Base-by-base conservation (phyloP, 805 yeast genomes). In the Torulaspora franciscae region DNA sequence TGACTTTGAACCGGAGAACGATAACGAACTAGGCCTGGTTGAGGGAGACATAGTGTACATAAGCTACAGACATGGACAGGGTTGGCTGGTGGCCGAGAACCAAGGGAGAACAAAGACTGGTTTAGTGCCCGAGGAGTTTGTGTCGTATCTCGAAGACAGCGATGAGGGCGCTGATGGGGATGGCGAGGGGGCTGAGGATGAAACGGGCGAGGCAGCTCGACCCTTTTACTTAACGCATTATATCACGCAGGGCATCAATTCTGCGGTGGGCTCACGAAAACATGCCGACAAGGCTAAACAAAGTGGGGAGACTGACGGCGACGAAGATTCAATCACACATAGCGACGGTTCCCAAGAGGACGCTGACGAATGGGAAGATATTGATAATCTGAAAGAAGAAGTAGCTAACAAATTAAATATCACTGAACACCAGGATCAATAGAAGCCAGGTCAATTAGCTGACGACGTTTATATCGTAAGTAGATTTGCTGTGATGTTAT, bases 41-140 rank as follows among this genome's bases (percentile, higher is more conserved):
- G 95, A 84, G 56, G 95, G 96, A 28, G 97, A 93, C 65, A 64
- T 79, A 10, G 79, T 93, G 2, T 83, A 89, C 77, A 84, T 93
- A 25, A 80, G 83, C 47, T 91, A 90, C 64, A 79, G 95, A 46
- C 96, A 91, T 63, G 98, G 98, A 22, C 97, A 91, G 63, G 99
- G 99, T 6, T 93, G 99, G 99, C 74, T 93, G 3, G 97, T 93
- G 41, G 98, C 97, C 0, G 81, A 79, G 55, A 59, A 59, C 49
- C 90, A 55, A 17, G 54, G 49, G 15, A 53, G 61, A 14, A 56
- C 63, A 1, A 55, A 55, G 50, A 85, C 95, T 9, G 99, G 99
- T 1, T 75, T 93, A 41, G 95, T 93, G 5, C 99, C 99, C 1
- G 95, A 90, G 58, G 96, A 86, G 57, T 93, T 90, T 58, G 96